A percentile compares a stretch with the other conserved stretches of the same genome.
These are phyloP conservation scores for Beauveria caledonica DNA, from an alignment of 2,329 filamentous ascomycete species.

Conservation along the genomic window DNA sequence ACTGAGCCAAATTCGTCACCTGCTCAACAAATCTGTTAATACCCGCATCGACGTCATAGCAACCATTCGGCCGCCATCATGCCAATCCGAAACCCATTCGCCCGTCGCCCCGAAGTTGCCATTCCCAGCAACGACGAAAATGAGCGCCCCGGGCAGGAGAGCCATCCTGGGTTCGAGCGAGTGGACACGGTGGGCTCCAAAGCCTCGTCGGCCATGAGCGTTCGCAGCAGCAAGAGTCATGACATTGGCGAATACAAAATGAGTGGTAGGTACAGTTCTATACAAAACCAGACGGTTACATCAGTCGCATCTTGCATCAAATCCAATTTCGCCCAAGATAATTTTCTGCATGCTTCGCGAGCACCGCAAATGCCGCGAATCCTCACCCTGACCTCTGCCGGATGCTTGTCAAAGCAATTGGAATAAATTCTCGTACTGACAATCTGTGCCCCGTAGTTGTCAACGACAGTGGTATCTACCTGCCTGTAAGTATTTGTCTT, in stretches of 20 bases:
- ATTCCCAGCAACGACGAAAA: slow-evolving; percentile 48
- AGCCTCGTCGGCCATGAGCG: slow-evolving; percentile 53
- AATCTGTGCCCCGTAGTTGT: slow-evolving; percentile 55
- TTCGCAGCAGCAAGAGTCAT: slow-evolving; percentile 50
- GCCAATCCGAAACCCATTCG: slow-evolving; percentile 68
- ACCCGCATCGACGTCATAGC: slow-evolving; percentile 8
- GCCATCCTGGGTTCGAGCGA: slow-evolving; percentile 45
- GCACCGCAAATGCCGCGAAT: background rate
- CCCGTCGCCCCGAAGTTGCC: slow-evolving; percentile 45
- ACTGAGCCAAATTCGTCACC: background rate
- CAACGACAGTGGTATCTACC: slow-evolving; percentile 89
- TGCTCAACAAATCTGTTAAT: background rate
- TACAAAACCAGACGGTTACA: background rate
- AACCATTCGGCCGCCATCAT: slow-evolving; percentile 32
- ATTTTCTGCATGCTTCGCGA: background rate
- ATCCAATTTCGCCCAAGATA: background rate
- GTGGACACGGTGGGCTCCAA: slow-evolving; percentile 56
- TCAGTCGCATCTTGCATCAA: background rate
- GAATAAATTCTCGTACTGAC: slow-evolving; percentile 14
- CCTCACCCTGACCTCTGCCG: background rate
- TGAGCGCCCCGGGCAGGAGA: slow-evolving; percentile 32
- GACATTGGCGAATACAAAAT: slow-evolving; percentile 70
- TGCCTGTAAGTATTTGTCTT: slow-evolving; percentile 57
- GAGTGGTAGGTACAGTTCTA: slow-evolving; percentile 52
- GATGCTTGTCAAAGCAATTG: background rate